Evolutionary conservation across 495 filamentous ascomycete species (phyloP), one percentile per base, ranked within the genome.

Genomic region (Penicillium nucicola): DNA sequence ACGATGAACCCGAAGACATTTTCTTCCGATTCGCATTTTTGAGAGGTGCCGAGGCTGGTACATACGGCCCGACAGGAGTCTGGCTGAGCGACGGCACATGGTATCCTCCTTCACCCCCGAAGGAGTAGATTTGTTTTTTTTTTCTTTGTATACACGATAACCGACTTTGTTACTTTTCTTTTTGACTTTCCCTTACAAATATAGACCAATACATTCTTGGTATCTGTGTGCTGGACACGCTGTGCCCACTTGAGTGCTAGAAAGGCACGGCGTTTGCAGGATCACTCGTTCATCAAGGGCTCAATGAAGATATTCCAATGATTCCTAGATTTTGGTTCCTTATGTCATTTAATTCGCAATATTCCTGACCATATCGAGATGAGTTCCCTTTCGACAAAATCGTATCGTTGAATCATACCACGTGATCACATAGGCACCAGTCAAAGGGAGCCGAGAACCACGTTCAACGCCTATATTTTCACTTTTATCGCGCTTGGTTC

Each of bases 11-110:
- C 65, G 60, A 76, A 44, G 70, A 69, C 48, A 81, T 92, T 59
- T 96, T 93, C 63, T 95, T 95, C 68, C 75, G 91, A 6, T 96
- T 96, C 71, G 87, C 80, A 6, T 92, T 84, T 62, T 82, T 95
- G 76, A 71, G 76, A 42, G 89, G 90, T 1, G 84, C 82, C 33
- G 62, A 74, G 14, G 77, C 77, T 39, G 86, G 79, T 17, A 86
- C 87, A 58, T 98, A 92, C 62, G 89, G 90, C 4, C 85, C 81
- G 55, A 87, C 92, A 1, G 92, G 90, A 1, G 80, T 81, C 15
- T 93, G 93, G 89, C 71, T 77, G 31, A 68, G 52, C 8, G 76
- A 87, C 53, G 84, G 87, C 25, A 65, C 69, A n/a, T 96, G 91
- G 90, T 71, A 75, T 17, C 64, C 77, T 13, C 74, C 74, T 9